These are phyloP conservation scores for Agastache rugosa DNA, from an alignment of 257 asterid species.

Conservation along the genomic window DNA sequence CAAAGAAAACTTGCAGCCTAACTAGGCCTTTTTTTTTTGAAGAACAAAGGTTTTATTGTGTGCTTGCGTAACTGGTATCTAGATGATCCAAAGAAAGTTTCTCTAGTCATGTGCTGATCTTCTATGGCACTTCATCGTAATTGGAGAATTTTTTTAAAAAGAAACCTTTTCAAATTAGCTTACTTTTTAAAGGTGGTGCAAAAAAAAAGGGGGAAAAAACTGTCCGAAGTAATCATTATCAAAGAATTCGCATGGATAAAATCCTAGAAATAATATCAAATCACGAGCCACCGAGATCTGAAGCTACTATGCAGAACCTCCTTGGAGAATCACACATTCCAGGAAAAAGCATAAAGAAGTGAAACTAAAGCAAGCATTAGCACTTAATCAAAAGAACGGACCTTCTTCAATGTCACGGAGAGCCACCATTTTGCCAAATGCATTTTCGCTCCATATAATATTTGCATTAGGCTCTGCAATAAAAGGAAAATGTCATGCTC, in stretches of 20 bases:
- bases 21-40: neutral
- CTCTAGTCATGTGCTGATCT: neutral
- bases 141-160: neutral
- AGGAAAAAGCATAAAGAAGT: neutral
- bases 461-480: constrained; percentile 84
- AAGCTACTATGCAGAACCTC: neutral
- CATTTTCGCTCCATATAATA: constrained; percentile 70
- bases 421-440: constrained; percentile 64
- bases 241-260: neutral
- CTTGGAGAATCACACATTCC: neutral
- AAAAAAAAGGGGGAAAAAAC: neutral
- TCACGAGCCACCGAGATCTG: constrained; percentile 21
- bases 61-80: neutral
- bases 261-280: neutral
- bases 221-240: neutral
- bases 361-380: constrained; percentile 1
- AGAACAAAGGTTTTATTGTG: neutral
- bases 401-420: constrained; percentile 83
- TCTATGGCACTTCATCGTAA: neutral
- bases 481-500: constrained; percentile 21
- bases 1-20: constrained; percentile 23
- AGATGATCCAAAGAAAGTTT: neutral
- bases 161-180: neutral
- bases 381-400: constrained; percentile 34
- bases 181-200: neutral